phyloP scores from a whole-genome alignment of 805 yeast species.

The Suhomyces sp. region DNA sequence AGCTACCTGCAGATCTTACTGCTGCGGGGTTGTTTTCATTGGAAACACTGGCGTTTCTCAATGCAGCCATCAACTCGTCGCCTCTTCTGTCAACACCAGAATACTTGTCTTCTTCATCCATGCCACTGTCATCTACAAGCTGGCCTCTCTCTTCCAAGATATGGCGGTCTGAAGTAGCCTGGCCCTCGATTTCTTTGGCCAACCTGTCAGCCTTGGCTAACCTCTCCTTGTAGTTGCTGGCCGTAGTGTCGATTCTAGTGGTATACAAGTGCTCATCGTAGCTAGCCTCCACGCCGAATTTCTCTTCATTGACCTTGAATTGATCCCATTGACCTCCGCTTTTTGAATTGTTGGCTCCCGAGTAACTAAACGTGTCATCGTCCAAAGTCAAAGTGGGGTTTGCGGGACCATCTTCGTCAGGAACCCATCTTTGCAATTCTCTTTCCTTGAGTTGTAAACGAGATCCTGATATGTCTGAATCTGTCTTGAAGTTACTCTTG shows the following conservation, averaged over 20 bases:
- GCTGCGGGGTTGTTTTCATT: conserved; percentile 8
- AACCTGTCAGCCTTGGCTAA: conserved; percentile 69
- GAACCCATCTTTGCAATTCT: conserved; percentile 81
- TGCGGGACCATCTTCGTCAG: conserved; percentile 50
- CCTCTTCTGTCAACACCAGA: conserved; percentile 82
- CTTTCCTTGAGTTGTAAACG: conserved; percentile 51
- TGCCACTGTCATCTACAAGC: conserved; percentile 71
- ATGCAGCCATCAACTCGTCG: conserved; percentile 47
- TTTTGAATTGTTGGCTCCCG: conserved; percentile 6
- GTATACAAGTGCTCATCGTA: conserved; percentile 87
- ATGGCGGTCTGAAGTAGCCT: conserved; percentile 69
- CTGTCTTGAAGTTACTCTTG: conserved; percentile 62
- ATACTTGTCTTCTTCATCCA: conserved; percentile 95
- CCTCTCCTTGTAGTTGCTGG: conserved; percentile 69
- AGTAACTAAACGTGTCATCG: conserved; percentile 21
- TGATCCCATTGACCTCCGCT: conserved; percentile 73
- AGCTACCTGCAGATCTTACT: conserved; percentile 34
- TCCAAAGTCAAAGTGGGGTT: conserved; percentile 37
- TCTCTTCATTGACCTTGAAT: conserved; percentile 83
- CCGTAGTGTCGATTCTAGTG: conserved; percentile 63
- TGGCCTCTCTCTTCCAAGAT: conserved; percentile 90
- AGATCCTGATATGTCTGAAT: conserved; percentile 69
- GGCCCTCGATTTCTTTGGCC: conserved; percentile 80
- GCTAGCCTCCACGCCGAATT: conserved; percentile 83
- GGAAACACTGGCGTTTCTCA: conserved; percentile 30